Evolutionary conservation across 2,329 filamentous ascomycete genomes (phyloP).

Genomic region (Ambrosiella cleistominuta): DNA sequence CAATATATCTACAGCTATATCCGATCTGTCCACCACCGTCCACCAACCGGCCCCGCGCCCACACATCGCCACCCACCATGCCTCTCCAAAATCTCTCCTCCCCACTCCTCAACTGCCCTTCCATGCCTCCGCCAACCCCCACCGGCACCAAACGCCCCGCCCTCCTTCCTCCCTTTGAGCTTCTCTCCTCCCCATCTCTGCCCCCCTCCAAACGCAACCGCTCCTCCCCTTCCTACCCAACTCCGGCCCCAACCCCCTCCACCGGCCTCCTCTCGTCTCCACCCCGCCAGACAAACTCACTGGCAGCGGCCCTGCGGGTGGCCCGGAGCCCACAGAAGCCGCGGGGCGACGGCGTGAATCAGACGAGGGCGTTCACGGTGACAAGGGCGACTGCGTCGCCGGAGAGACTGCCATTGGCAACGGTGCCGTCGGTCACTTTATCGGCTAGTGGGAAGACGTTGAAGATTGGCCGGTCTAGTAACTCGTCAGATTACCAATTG

Average conservation of each 20-base stretch:
- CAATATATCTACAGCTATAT: too few species aligned
- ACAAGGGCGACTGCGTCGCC: constrained; percentile 21
- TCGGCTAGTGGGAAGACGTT: constrained; percentile 68
- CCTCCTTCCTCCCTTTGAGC: constrained; percentile 64
- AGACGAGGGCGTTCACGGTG: constrained; percentile 21
- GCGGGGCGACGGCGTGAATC: not conserved
- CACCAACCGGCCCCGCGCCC: too few species aligned
- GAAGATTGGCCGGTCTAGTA: constrained; percentile 82
- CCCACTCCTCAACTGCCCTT: not conserved
- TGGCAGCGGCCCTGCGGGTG: constrained; percentile 18
- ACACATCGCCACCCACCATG: not conserved
- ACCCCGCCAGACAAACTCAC: constrained; percentile 38
- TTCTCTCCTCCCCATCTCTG: constrained; percentile 56
- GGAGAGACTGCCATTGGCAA: constrained; percentile 66
- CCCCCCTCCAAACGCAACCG: constrained; percentile 46
- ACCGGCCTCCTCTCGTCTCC: constrained; percentile 82
- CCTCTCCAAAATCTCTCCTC: not conserved
- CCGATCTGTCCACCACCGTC: too few species aligned
- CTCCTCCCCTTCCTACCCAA: constrained; percentile 52
- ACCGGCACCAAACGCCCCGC: constrained; percentile 43
- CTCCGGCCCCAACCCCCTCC: constrained; percentile 82
- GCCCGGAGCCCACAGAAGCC: constrained; percentile 21
- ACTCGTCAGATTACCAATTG: constrained; percentile 87
- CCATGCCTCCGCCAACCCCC: constrained; percentile 9
- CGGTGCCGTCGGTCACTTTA: constrained; percentile 68